These are phyloP conservation scores for Neodidymelliopsis sp. DNA, from an alignment of 2,329 filamentous ascomycete genomes.

Conservation along the genomic window DNA sequence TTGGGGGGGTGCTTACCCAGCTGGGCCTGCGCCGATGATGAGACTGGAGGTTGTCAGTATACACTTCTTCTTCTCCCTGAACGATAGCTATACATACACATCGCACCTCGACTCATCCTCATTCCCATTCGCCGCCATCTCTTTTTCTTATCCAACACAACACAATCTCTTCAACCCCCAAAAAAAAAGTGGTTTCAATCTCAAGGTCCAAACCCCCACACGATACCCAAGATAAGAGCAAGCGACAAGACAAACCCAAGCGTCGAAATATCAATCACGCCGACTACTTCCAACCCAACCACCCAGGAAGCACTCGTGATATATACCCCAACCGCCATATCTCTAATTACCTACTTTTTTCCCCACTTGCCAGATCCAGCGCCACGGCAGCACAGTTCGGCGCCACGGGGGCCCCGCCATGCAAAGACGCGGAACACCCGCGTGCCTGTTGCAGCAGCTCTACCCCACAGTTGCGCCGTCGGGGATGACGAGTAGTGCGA, in stretches of 20 bases:
- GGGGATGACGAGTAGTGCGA: slow-evolving; percentile 17
- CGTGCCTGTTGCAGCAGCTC: slow-evolving; percentile 1
- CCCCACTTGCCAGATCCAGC: slow-evolving; percentile 4
- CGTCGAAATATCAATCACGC: slow-evolving; percentile 3
- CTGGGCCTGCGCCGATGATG: slow-evolving; percentile 51
- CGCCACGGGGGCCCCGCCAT: slow-evolving; percentile 11
- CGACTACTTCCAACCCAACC: not conserved
- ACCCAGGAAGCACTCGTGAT: slow-evolving; percentile 4
- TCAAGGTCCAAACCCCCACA: not conserved
- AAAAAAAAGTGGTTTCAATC: too few species aligned
- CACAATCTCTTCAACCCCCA: too few species aligned
- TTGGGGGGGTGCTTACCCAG: slow-evolving; percentile 45
- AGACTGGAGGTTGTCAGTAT: slow-evolving; percentile 31
- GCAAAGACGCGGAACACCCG: slow-evolving; percentile 2
- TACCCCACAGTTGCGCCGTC: slow-evolving; percentile 35
- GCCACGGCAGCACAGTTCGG: slow-evolving; percentile 32
- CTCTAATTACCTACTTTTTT: too few species aligned
- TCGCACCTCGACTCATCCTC: slow-evolving; percentile 47
- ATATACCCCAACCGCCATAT: slow-evolving; percentile 7
- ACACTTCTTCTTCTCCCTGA: too few species aligned
- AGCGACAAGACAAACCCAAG: slow-evolving; percentile 1
- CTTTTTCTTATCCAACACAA: too few species aligned
- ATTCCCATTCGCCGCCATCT: slow-evolving; percentile 30
- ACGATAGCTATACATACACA: slow-evolving; percentile 33
- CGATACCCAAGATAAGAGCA: not conserved